Base-by-base conservation (phyloP, 1,284 basidiomycete genomes). In the Exobasidium cylindrosporum region DNA sequence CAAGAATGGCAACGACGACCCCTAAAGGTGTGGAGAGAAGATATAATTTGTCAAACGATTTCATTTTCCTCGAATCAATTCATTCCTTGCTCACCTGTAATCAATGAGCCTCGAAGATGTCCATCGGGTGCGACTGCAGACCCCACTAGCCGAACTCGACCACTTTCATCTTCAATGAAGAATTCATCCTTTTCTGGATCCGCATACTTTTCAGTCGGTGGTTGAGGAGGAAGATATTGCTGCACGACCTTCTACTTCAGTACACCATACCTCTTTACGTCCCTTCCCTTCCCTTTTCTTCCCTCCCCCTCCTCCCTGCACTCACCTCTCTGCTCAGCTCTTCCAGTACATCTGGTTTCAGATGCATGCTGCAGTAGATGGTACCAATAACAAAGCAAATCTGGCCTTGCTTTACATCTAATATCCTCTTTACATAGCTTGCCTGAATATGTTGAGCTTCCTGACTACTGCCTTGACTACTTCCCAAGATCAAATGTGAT, bases 341-440 rank as follows among this genome's bases (percentile, higher is more conserved):
- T 74, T 94, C 89, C 60, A 99, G 85, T 13, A 99, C 91, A 73
- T 97, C 97, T 0, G 95, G 95, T 79, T 99, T 99, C 61, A 97
- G 84, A 3, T 91, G 91, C 96, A 98, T 97, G 65, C 96, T 90
- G 86, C 96, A 89, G 81, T 97, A 99, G 1, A 97, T 87, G 0
- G 95, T 98, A 1, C 95, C 95, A 62, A 96, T 84, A 65, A 98
- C 86, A 80, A 89, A 97, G 81, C 91, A 96, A 57, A 95, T 82
- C 69, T 90, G 84, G 0, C 88, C 88, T 72, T 91, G 90, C 55
- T 87, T 83, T 2, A 98, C 87, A 61, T 98, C 94, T 3, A 98
- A 86, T 4, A 97, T 90, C 35, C 93, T 85, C 17, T 88, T 86
- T 24, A 96, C 86, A 43, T 90, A 85, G 28, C 24, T 60, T 32